Percentiles rank a stretch among this genome's conserved stretches.
These are phyloP conservation scores for Gossypium stocksii DNA, from an alignment of 345 rosid genomes.

Conservation along the genomic window DNA sequence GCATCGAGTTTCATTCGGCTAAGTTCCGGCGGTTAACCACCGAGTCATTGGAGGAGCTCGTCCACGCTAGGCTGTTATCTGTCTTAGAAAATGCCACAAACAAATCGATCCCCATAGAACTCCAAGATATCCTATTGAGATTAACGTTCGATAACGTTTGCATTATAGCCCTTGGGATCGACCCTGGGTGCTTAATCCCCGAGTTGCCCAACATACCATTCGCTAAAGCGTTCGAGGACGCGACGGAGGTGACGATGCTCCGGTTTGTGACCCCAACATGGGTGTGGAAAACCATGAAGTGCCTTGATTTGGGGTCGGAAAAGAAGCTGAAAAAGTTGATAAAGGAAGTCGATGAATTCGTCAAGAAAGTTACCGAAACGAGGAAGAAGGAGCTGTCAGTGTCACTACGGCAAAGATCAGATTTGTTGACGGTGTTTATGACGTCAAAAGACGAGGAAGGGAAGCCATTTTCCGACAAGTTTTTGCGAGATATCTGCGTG, in stretches of 20 bases:
- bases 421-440: conserved; percentile 75
- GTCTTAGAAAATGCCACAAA: conserved; percentile 54
- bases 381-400: conserved; percentile 64
- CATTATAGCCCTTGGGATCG: conserved; percentile 92
- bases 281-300: conserved; percentile 79
- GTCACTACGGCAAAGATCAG: conserved; percentile 43
- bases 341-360: conserved; percentile 69
- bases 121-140: conserved; percentile 74
- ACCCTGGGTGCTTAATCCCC: conserved; percentile 71
- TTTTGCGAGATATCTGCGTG: conserved; percentile 82
- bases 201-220: conserved; percentile 70
- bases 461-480: conserved; percentile 63
- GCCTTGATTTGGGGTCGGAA: conserved; percentile 61
- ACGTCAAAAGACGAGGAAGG: conserved; percentile 50
- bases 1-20: conserved; percentile 89
- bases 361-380: conserved; percentile 65
- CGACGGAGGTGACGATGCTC: conserved; percentile 64
- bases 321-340: conserved; percentile 67
- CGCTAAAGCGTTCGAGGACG: conserved; percentile 85
- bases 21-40: conserved; percentile 70
- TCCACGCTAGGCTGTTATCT: conserved; percentile 67
- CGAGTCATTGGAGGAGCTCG: conserved; percentile 64
- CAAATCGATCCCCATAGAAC: conserved; percentile 45
- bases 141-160: conserved; percentile 89
- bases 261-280: conserved; percentile 78